Conservation (phyloP, 148 eudicot species). For the Arbutus unedo region DNA sequence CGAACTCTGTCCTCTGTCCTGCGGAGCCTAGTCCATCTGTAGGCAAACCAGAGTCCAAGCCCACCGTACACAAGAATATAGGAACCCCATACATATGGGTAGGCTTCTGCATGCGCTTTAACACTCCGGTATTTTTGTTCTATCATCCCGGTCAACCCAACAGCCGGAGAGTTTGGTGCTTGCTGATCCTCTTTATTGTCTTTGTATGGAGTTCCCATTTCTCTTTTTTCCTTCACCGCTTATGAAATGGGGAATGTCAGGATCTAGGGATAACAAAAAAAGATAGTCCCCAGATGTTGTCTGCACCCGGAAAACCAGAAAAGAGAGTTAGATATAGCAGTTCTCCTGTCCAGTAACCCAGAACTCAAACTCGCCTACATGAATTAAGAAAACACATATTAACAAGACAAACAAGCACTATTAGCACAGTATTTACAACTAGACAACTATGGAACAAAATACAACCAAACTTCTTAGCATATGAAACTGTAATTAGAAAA, state of each 20-base stretch:
- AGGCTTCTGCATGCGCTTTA: slow-evolving; percentile 66
- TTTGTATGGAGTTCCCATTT: slow-evolving; percentile 38
- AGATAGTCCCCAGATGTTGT: neutral
- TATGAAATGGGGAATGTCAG: neutral
- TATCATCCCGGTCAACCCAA: slow-evolving; percentile 33
- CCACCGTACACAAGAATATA: slow-evolving; percentile 78
- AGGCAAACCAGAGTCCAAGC: slow-evolving; percentile 71
- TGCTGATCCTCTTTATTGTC: slow-evolving; percentile 33
- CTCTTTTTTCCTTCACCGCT: neutral
- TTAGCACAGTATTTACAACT: neutral
- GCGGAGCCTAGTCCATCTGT: slow-evolving; percentile 76
- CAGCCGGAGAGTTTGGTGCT: slow-evolving; percentile 21
- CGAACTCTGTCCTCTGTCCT: slow-evolving; percentile 75
- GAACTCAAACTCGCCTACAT: neutral
- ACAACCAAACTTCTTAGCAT: neutral
- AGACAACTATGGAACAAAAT: neutral
- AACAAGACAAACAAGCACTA: slow-evolving; percentile 9
- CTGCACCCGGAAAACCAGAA: neutral
- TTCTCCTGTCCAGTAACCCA: neutral
- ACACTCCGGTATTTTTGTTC: slow-evolving; percentile 48
- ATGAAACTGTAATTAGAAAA: neutral
- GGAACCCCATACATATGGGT: slow-evolving; percentile 86
- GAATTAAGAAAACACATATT: neutral
- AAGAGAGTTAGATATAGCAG: neutral
- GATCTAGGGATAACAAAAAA: neutral